These are phyloP conservation scores for Russula virescens DNA, from an alignment of 768 basidiomycete species.

Conservation along the genomic window DNA sequence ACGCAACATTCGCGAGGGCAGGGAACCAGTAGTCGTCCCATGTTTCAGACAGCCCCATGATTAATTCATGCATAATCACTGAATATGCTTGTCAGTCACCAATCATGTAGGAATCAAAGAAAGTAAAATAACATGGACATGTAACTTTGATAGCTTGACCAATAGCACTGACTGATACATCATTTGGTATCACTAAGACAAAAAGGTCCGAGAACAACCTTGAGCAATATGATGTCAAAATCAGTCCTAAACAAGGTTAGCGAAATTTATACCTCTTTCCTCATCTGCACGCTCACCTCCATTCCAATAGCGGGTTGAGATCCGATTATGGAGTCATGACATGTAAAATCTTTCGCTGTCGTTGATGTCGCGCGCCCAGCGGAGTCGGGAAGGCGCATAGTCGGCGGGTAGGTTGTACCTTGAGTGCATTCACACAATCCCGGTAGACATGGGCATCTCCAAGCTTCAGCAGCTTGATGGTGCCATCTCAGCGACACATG, in stretches of 20 bases:
- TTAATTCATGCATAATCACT: neutral
- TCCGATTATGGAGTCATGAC: conserved; percentile 78
- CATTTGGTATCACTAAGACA: neutral
- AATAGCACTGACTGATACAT: neutral
- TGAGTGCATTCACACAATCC: conserved; percentile 85
- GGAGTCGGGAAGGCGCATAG: conserved; percentile 78
- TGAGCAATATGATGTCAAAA: neutral
- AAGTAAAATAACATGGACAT: neutral
- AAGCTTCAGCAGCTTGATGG: conserved; percentile 88
- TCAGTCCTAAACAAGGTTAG: neutral
- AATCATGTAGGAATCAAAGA: neutral
- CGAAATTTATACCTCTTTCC: conserved; percentile 28
- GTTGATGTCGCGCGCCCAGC: conserved; percentile 59
- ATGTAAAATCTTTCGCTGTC: conserved; percentile 77
- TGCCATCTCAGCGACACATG: conserved; percentile 80
- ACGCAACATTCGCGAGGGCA: neutral
- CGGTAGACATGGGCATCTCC: conserved; percentile 96
- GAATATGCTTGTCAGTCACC: neutral
- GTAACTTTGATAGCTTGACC: neutral
- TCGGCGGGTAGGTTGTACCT: conserved; percentile 69
- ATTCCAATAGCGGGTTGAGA: conserved; percentile 80
- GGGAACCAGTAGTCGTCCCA: neutral
- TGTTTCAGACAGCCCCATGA: neutral
- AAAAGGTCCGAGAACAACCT: conserved; percentile 1
- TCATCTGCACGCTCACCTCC: conserved; percentile 83